Base-by-base conservation (phyloP, 129 eudicot genomes). In the Flaveria bidentis region DNA sequence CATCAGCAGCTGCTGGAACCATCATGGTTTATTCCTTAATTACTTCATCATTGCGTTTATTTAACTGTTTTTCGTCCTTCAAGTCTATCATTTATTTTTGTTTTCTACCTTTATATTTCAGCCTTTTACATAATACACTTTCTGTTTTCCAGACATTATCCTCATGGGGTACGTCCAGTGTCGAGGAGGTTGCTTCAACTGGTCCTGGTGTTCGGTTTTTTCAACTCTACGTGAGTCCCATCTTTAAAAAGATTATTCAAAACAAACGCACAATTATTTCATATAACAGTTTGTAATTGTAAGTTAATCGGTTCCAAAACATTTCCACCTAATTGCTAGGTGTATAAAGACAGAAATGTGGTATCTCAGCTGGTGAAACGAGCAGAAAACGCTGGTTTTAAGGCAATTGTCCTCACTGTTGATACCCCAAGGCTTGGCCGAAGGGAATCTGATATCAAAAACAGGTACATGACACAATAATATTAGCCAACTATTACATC, bases 391-490 rank as follows among this genome's bases (percentile, higher is more conserved):
- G 98, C 98, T 67, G 98, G 98, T 62, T 94, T 87, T 69, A 87
- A 94, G 88, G 98, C 98, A 20, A 91, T 94, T 69, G 97, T 83
- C 58, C 96, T 94, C 67, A 94, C 98, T 7, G 97, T 91, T 39
- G 98, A 94, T 82, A 91, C 98, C 66, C 97, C 97, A 56, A 85
- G 97, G 77, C 88, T 94, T 46, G 98, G 97, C 12, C 86, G 98
- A 77, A 86, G 98, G 81, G 98, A 94, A 78, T 89, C 96, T 73
- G 98, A 94, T 79, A 91, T 94, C 47, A 94, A 94, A 69, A 94
- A 94, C 92, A 91, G 98, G 98, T 88, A 44, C 66, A 71, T n/a
- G 71, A 0, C 42, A 72, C 16, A 52, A 10, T 69, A 41, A 9
- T 69, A 77, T n/a, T 46, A 64, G 65, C 71, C 23, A 1, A 7